phyloP scores from a whole-genome alignment of 129 eudicot species.

The Chrysanthemum makinoi region DNA sequence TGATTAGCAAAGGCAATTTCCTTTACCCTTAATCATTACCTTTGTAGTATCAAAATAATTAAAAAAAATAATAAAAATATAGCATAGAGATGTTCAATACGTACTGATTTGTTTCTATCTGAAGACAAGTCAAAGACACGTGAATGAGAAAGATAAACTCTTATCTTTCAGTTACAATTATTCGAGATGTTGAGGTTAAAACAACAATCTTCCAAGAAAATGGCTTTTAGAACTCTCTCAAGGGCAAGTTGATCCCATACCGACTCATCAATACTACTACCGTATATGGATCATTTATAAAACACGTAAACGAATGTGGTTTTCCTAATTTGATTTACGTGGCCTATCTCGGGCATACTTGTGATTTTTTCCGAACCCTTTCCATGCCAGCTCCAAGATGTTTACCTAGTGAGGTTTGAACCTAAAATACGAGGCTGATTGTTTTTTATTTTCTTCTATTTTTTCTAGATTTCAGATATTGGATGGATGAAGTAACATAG shows the following conservation, averaged over 20 bases:
- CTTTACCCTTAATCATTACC: conserved; percentile 12
- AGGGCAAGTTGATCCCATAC: not conserved
- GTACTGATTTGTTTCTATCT: conserved; percentile 32
- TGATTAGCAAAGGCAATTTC: conserved; percentile 14
- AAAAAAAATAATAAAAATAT: conserved; percentile 13
- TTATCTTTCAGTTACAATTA: too few species aligned
- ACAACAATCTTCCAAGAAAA: conserved; percentile 4
- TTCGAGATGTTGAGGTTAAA: not conserved
- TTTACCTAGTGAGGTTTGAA: too few species aligned
- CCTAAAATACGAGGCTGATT: too few species aligned
- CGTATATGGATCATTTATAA: not conserved
- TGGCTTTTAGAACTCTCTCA: not conserved
- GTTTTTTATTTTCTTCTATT: too few species aligned
- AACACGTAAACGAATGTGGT: not conserved
- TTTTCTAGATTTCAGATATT: too few species aligned
- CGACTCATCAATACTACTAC: not conserved
- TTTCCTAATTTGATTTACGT: not conserved
- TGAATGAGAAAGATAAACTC: conserved; percentile 20
- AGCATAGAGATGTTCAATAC: conserved; percentile 9
- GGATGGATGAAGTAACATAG: too few species aligned
- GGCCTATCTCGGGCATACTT: not conserved
- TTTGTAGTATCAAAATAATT: conserved; percentile 29
- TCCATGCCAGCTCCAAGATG: not conserved
- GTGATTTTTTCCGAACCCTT: not conserved
- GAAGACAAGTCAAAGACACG: conserved; percentile 53